Base-by-base conservation (phyloP, 2,329 filamentous ascomycete genomes). In the Colletotrichum cordylinicola region DNA sequence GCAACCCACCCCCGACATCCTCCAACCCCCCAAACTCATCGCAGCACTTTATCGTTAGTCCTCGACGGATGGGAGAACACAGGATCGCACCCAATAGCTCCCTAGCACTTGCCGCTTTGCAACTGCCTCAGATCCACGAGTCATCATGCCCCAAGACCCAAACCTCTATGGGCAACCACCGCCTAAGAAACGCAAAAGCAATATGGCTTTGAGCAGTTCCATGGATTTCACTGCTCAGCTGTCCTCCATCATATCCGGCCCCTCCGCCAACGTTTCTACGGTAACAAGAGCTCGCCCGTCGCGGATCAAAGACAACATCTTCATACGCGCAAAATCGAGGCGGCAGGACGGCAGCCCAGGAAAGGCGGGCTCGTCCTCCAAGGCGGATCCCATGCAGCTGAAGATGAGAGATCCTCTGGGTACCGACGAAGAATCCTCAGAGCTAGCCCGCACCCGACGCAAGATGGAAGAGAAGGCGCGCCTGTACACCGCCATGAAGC, bases 391-490 rank as follows among this genome's bases (percentile, higher is more conserved):
- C 64, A 90, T 86, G 65, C 88, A 89, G 77, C 86, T 91, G 24
- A 82, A 82, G 35, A 84, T 90, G 21, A 89, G 90, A 78, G 89
- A 91, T 33, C 85, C 90, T 15, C 82, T 86, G 29, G 89, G 90
- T 70, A 88, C 90, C 12, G 88, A 91, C 75, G 90, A 93, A 68
- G 92, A 94, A 80, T 93, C 93, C 74, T 90, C 90, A 64, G 91
- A 94, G 80, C 90, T 93, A 72, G 94, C 87, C 65, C 91, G 94
- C 72, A 94, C 95, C 27, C 94, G 93, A 83, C 91, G 93, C 78
- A 94, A 93, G 81, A 95, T 99, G 93, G 93, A 98, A 82, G 94
- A 96, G 86, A 99, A 99, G 85, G 95, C 95, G 5, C 91, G 94
- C 6, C 86, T 97, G 3, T 99, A 99, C 84, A 93, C 94, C 8